Conservation (phyloP, 2,329 filamentous ascomycete species). For the Aureobasidium sp. region DNA sequence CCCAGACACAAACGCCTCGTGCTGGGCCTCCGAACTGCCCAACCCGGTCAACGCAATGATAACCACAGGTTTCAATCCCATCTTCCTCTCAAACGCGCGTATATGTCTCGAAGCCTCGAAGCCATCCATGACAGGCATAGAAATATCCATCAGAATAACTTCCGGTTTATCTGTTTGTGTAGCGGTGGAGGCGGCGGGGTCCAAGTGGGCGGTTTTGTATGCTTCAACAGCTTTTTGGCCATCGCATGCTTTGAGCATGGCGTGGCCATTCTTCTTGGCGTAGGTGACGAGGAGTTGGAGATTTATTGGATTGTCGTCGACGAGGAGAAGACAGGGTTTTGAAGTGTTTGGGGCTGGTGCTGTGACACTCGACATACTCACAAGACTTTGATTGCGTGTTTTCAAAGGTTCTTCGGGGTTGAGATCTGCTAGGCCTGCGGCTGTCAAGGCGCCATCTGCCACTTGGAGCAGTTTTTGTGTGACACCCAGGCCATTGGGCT, state of each 20-base stretch:
- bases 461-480: background rate
- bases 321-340: conserved; percentile 21
- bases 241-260: conserved; percentile 32
- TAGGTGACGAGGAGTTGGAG: conserved; percentile 26
- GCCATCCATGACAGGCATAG: conserved; percentile 11
- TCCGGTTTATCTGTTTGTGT: background rate
- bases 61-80: conserved; percentile 17
- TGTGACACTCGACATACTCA: background rate
- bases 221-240: conserved; percentile 37
- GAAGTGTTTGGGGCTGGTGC: background rate
- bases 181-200: background rate
- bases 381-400: conserved; percentile 24
- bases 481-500: background rate
- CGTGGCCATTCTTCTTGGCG: conserved; percentile 24
- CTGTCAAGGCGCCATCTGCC: background rate
- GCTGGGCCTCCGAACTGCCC: conserved; percentile 15
- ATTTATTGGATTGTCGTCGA: conserved; percentile 24
- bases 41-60: conserved; percentile 20
- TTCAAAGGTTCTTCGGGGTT: conserved; percentile 6
- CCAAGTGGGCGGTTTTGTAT: conserved; percentile 20
- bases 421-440: background rate
- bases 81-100: conserved; percentile 22
- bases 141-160: conserved; percentile 36
- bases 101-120: conserved; percentile 23
- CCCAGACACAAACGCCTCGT: conserved; percentile 24